These are phyloP conservation scores for Macrophomina tecta DNA, from an alignment of 2,329 filamentous ascomycete genomes.

Conservation along the genomic window DNA sequence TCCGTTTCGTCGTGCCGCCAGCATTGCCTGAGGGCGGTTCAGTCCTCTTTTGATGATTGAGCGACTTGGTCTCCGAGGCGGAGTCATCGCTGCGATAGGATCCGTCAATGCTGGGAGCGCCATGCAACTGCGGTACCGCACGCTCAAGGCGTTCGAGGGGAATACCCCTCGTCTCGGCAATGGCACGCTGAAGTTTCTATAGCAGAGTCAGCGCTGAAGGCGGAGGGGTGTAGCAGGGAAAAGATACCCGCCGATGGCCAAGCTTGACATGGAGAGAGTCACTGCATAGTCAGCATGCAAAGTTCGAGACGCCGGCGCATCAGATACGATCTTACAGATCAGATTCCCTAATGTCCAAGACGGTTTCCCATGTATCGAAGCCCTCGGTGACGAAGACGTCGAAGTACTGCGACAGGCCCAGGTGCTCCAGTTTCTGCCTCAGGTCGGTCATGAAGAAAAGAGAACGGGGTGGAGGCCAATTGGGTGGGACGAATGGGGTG, in stretches of 20 bases:
- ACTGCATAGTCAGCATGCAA: conserved; percentile 46
- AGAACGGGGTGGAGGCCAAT: background rate
- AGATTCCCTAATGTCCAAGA: conserved; percentile 82
- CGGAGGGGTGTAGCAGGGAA: background rate
- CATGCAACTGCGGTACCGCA: conserved; percentile 11
- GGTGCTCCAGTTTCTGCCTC: conserved; percentile 70
- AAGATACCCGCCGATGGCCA: conserved; percentile 76
- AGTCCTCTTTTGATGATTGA: conserved; percentile 52
- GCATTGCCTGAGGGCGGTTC: conserved; percentile 42
- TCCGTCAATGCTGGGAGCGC: conserved; percentile 56
- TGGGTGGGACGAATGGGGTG: background rate
- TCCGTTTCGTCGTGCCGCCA: conserved; percentile 63
- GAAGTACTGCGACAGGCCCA: conserved; percentile 80
- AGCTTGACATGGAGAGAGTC: conserved; percentile 78
- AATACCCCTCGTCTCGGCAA: conserved; percentile 72
- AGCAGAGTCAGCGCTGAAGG: background rate
- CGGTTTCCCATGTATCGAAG: conserved; percentile 84
- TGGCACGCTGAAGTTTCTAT: conserved; percentile 82
- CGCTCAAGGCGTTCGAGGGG: conserved; percentile 37
- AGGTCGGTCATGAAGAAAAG: conserved; percentile 66
- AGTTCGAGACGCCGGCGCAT: conserved; percentile 20
- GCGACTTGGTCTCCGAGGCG: conserved; percentile 53
- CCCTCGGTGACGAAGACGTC: conserved; percentile 76
- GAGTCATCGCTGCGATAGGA: conserved; percentile 60
- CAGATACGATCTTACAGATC: conserved; percentile 67